These are phyloP conservation scores for Pseudogymnoascus sp. DNA, from an alignment of 2,329 filamentous ascomycete species.

Conservation along the genomic window DNA sequence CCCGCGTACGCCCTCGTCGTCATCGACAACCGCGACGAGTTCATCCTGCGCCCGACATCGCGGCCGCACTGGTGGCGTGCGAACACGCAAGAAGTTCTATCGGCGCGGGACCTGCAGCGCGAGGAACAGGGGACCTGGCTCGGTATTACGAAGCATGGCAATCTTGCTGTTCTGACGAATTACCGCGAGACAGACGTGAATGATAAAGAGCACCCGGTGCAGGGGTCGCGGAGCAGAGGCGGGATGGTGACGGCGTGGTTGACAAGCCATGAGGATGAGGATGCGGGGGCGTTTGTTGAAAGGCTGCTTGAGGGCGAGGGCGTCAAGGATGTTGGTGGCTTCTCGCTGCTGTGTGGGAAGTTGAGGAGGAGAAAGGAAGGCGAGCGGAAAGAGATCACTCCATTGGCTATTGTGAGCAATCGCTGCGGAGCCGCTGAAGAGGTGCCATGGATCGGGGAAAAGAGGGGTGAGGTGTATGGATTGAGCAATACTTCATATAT, in stretches of 20 bases:
- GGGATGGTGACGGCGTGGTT: conserved; percentile 59
- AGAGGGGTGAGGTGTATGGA: conserved; percentile 46
- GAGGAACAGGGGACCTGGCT: conserved; percentile 60
- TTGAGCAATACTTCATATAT: conserved; percentile 57
- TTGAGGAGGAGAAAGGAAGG: conserved; percentile 33
- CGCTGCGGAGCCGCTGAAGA: conserved; percentile 45
- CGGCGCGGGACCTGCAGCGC: conserved; percentile 54
- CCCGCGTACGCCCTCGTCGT: conserved; percentile 68
- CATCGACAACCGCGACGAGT: conserved; percentile 73
- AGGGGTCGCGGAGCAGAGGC: conserved; percentile 51
- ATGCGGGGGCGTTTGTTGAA: conserved; percentile 44
- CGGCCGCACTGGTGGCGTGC: conserved; percentile 55
- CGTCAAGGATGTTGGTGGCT: conserved; percentile 57
- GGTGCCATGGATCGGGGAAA: conserved; percentile 51
- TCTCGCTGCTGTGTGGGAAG: conserved; percentile 60
- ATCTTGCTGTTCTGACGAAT: conserved; percentile 60
- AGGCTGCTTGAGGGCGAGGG: conserved; percentile 44
- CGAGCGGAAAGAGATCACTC: conserved; percentile 31
- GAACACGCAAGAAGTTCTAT: conserved; percentile 39
- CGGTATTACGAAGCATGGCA: conserved; percentile 52
- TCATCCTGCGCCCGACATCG: conserved; percentile 56
- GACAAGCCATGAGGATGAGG: conserved; percentile 40
- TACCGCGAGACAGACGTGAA: conserved; percentile 50
- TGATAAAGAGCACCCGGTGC: conserved; percentile 45
- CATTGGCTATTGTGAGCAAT: conserved; percentile 57